Evolutionary conservation across 1,284 basidiomycete genomes (phyloP).

Genomic region (Paramarasmius palmivorus): DNA sequence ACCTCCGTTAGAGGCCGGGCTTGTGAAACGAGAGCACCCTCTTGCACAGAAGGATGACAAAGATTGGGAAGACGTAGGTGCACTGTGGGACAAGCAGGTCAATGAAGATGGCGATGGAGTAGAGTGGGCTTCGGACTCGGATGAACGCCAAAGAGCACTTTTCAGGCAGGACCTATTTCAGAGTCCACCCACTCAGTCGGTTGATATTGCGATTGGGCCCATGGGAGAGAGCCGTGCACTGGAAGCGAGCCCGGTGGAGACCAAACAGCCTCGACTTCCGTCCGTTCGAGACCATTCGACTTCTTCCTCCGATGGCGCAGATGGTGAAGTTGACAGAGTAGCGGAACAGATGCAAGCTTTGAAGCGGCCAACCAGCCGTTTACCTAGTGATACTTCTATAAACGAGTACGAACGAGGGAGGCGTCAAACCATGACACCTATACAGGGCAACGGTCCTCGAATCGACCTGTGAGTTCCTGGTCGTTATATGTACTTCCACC

Average conservation of each 20-base stretch:
- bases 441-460: conserved; percentile 47
- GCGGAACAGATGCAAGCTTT: conserved; percentile 4
- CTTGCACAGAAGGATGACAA: conserved; percentile 30
- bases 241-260: not conserved
- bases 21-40: conserved; percentile 48
- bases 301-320: not conserved
- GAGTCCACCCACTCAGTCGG: conserved; percentile 9
- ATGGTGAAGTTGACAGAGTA: not conserved
- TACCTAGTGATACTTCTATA: not conserved
- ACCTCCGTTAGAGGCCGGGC: conserved; percentile 57
- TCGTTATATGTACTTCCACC: not conserved
- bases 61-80: conserved; percentile 50
- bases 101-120: conserved; percentile 35
- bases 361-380: conserved; percentile 11
- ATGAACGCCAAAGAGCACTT: conserved; percentile 29
- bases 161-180: conserved; percentile 15
- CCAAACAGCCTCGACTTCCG: not conserved
- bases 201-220: conserved; percentile 29
- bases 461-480: conserved; percentile 27
- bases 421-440: conserved; percentile 53
- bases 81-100: conserved; percentile 54
- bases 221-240: conserved; percentile 28
- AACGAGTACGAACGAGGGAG: conserved; percentile 44
- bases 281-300: not conserved
- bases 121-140: conserved; percentile 51